These are phyloP conservation scores for Extremus antarcticus DNA, from an alignment of 495 filamentous ascomycete species.

Conservation along the genomic window DNA sequence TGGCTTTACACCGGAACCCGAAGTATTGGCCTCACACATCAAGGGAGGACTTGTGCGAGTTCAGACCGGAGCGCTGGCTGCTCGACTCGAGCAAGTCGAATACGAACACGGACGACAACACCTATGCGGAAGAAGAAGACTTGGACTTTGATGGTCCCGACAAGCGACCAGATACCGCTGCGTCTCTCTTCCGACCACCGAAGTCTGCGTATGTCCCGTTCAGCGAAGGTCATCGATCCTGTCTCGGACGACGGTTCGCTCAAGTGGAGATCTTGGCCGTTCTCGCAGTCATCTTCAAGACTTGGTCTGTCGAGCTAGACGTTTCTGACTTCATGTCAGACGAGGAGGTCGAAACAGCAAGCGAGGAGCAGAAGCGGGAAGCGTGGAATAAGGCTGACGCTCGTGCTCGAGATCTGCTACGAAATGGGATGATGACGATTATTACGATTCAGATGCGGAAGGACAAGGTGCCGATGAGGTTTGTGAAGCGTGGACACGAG, in stretches of 20 bases:
- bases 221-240: constrained; percentile 58
- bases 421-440: constrained; percentile 36
- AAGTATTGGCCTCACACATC: constrained; percentile 39
- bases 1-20: constrained; percentile 48
- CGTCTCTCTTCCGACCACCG: constrained; percentile 45
- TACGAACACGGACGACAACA: constrained; percentile 34
- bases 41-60: constrained; percentile 37
- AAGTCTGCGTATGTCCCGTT: constrained; percentile 64
- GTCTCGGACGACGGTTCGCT: constrained; percentile 59
- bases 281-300: constrained; percentile 53
- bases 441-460: constrained; percentile 55
- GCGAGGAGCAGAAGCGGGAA: constrained; percentile 34
- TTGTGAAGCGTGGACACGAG: constrained; percentile 54
- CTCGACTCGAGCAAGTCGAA: constrained; percentile 33
- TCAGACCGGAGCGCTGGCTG: constrained; percentile 49
- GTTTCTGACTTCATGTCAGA: constrained; percentile 50
- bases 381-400: constrained; percentile 45
- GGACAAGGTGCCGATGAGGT: constrained; percentile 46
- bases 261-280: constrained; percentile 66
- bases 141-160: constrained; percentile 47
- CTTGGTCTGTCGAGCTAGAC: constrained; percentile 55
- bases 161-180: constrained; percentile 40
- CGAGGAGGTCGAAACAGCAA: constrained; percentile 40
- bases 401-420: constrained; percentile 37
- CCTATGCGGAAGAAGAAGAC: constrained; percentile 31